Conservation (phyloP, 176 grass and related monocot genomes). For the Oryza glumipatula region DNA sequence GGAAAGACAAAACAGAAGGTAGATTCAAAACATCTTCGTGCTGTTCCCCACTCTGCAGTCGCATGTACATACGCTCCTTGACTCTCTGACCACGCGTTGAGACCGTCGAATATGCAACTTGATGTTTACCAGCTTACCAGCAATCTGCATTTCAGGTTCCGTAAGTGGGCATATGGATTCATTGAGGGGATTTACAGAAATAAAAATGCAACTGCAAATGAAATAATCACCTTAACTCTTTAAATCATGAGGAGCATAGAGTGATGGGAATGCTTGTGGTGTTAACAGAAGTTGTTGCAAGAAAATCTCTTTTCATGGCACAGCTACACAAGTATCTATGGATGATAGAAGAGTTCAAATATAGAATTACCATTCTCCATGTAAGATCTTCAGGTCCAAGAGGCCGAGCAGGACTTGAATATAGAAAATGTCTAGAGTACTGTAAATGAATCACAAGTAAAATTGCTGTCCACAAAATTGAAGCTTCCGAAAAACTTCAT, state of each 20-base stretch:
- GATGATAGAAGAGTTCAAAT: conserved; percentile 14
- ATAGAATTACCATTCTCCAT: conserved; percentile 83
- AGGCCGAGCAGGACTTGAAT: conserved; percentile 86
- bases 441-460: conserved; percentile 43
- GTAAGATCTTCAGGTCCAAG: conserved; percentile 89
- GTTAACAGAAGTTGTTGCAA: conserved; percentile 6
- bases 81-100: conserved; percentile 62
- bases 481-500: conserved; percentile 7
- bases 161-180: conserved; percentile 8
- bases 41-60: conserved; percentile 67
- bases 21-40: conserved; percentile 50
- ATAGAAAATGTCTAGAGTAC: conserved; percentile 88
- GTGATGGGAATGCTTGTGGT: background rate
- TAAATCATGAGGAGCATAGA: background rate
- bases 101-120: conserved; percentile 80
- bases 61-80: conserved; percentile 73
- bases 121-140: conserved; percentile 83
- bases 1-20: background rate
- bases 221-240: background rate
- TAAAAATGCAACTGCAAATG: conserved; percentile 27
- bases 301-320: background rate
- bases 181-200: background rate
- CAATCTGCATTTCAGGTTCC: conserved; percentile 63
- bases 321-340: background rate
- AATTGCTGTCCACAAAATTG: conserved; percentile 26